Percentiles rank a stretch among this genome's conserved stretches.
phyloP scores from a whole-genome alignment of 768 basidiomycete genomes.

The Cyathus striatus region DNA sequence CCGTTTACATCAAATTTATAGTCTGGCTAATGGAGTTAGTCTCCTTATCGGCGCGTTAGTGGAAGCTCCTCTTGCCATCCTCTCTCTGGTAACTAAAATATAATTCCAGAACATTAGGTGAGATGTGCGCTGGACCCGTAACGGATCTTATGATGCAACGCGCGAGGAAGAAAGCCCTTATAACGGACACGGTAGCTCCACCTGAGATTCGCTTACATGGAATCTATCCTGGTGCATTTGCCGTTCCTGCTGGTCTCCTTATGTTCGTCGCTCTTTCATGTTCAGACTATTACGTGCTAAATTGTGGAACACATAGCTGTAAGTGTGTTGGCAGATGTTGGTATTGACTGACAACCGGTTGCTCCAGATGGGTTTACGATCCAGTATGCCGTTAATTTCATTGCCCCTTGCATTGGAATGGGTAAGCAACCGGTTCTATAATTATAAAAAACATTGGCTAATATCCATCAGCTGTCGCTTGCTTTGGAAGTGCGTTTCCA shows the following conservation, averaged over 20 bases:
- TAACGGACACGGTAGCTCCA: constrained; percentile 16
- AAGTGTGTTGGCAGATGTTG: neutral
- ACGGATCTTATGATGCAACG: constrained; percentile 31
- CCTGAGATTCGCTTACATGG: constrained; percentile 31
- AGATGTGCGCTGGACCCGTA: constrained; percentile 29
- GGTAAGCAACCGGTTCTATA: constrained; percentile 13
- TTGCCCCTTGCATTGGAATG: constrained; percentile 34
- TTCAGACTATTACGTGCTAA: too few species aligned
- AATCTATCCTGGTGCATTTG: constrained; percentile 32
- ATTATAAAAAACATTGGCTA: neutral
- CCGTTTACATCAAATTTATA: constrained; percentile 7
- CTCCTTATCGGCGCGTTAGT: constrained; percentile 30
- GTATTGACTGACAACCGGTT: too few species aligned
- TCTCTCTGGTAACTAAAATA: neutral
- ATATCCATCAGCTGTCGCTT: constrained; percentile 21
- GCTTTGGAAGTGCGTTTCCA: constrained; percentile 25
- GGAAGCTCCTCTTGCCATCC: neutral
- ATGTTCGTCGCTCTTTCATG: too few species aligned
- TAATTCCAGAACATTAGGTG: constrained; percentile 21
- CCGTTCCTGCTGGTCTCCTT: constrained; percentile 26
- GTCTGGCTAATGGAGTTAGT: constrained; percentile 33
- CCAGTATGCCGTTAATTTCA: constrained; percentile 24
- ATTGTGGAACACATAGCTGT: constrained; percentile 5
- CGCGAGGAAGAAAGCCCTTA: constrained; percentile 20
- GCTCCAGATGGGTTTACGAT: constrained; percentile 29